Percentiles rank a stretch among this genome's conserved stretches.
Evolutionary conservation across 2,329 filamentous ascomycete species (phyloP).

Genomic region (Fusarium sp.): DNA sequence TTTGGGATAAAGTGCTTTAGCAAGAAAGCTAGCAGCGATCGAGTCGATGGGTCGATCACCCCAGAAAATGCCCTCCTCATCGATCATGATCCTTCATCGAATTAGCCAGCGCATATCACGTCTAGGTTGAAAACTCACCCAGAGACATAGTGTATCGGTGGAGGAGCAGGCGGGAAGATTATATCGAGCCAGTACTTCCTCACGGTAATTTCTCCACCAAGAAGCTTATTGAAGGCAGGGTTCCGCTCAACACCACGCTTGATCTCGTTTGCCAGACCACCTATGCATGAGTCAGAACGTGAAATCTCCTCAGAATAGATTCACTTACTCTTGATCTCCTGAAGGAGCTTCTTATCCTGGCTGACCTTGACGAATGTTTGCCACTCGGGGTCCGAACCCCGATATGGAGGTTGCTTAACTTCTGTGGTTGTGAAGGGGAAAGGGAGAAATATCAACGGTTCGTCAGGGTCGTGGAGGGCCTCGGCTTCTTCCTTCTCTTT

Average conservation of each 20-base stretch:
- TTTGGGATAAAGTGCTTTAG: constrained; percentile 63
- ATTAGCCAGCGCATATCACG: constrained; percentile 32
- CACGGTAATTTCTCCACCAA: constrained; percentile 59
- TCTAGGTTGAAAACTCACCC: constrained; percentile 59
- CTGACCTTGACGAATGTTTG: constrained; percentile 67
- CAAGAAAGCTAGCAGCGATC: constrained; percentile 53
- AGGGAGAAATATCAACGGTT: constrained; percentile 65
- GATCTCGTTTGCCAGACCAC: constrained; percentile 47
- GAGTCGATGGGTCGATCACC: constrained; percentile 60
- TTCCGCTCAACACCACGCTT: constrained; percentile 52
- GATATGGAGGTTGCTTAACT: constrained; percentile 61
- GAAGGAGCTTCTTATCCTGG: constrained; percentile 58
- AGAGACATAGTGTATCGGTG: constrained; percentile 66
- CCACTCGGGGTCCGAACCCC: constrained; percentile 70
- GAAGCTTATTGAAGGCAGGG: constrained; percentile 50
- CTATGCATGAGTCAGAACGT: constrained; percentile 35
- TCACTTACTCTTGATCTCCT: constrained; percentile 58
- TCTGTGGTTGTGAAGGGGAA: constrained; percentile 66
- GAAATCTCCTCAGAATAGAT: background rate
- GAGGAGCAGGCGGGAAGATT: constrained; percentile 66
- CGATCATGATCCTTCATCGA: constrained; percentile 56
- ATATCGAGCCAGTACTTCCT: constrained; percentile 68
- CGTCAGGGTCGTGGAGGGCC: constrained; percentile 54
- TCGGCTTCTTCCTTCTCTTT: constrained; percentile 55
- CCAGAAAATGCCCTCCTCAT: constrained; percentile 59